A percentile compares a stretch with the other conserved stretches of the same genome.
These are phyloP conservation scores for Acrocalymma vagum DNA, from an alignment of 2,329 filamentous ascomycete species.

Conservation along the genomic window DNA sequence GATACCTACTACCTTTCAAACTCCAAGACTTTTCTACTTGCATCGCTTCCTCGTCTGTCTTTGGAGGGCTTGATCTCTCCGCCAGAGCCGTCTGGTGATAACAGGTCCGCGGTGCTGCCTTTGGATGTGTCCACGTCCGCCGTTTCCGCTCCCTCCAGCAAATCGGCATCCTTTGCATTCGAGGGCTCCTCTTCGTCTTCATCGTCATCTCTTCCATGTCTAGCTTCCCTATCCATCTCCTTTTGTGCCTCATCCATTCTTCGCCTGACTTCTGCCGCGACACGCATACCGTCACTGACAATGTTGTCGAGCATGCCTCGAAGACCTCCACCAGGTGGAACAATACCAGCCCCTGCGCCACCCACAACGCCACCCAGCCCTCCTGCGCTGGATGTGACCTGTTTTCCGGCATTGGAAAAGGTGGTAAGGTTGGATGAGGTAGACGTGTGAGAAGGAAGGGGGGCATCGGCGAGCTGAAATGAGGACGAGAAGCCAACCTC, in stretches of 20 bases:
- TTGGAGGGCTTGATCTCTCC: conserved; percentile 37
- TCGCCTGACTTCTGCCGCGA: conserved; percentile 88
- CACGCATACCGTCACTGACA: conserved; percentile 95
- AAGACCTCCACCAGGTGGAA: conserved; percentile 75
- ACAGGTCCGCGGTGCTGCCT: conserved; percentile 18
- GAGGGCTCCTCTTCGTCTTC: conserved; percentile 71
- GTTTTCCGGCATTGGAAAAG: conserved; percentile 73
- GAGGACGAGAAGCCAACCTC: conserved; percentile 94
- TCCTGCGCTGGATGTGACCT: conserved; percentile 51
- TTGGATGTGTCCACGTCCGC: conserved; percentile 49
- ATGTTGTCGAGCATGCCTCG: conserved; percentile 96
- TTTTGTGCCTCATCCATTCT: conserved; percentile 95
- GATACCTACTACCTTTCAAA: conserved; percentile 43
- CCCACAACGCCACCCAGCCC: conserved; percentile 55
- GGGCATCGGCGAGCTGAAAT: conserved; percentile 81
- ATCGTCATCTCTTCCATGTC: conserved; percentile 62
- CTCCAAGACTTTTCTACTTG: conserved; percentile 46
- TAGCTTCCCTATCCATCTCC: conserved; percentile 82
- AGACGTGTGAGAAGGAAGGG: conserved; percentile 56
- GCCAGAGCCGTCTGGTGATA: conserved; percentile 22
- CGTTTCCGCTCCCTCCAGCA: conserved; percentile 61
- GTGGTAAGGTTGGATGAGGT: conserved; percentile 81
- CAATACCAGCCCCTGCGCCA: conserved; percentile 59
- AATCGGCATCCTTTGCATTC: conserved; percentile 50
- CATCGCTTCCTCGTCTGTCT: conserved; percentile 43